phyloP scores from a whole-genome alignment of 495 filamentous ascomycete species.

The Chaetomidium leptoderma region DNA sequence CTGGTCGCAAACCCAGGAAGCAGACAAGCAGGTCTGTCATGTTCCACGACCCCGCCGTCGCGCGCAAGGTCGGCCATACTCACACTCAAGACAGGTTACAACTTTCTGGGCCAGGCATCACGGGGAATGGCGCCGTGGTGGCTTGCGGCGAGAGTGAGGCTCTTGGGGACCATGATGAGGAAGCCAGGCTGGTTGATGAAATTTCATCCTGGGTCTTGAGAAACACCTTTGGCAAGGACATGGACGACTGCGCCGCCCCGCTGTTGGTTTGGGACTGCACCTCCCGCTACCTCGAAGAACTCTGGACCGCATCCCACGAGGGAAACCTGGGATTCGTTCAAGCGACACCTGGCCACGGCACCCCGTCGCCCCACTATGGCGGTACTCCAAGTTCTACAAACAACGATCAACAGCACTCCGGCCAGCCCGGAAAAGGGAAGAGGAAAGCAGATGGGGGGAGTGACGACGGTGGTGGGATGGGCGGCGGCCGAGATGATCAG shows the following conservation, averaged over 20 bases:
- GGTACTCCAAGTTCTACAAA: conserved; percentile 7
- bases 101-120: conserved; percentile 11
- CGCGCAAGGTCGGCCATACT: background rate
- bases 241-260: conserved; percentile 31
- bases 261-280: conserved; percentile 32
- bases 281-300: conserved; percentile 27
- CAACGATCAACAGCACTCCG: conserved; percentile 11
- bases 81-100: conserved; percentile 8
- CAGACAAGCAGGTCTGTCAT: conserved; percentile 12
- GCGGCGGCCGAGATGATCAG: conserved; percentile 20
- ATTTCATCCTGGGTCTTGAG: conserved; percentile 30
- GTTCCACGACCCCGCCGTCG: background rate
- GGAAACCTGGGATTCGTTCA: conserved; percentile 19
- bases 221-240: conserved; percentile 28
- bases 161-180: conserved; percentile 17
- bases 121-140: conserved; percentile 5
- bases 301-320: conserved; percentile 20
- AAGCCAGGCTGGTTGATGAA: conserved; percentile 26
- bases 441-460: conserved; percentile 29
- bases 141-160: conserved; percentile 14
- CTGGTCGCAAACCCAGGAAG: background rate
- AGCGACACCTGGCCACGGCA: conserved; percentile 18
- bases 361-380: conserved; percentile 15
- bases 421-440: conserved; percentile 26
- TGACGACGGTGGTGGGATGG: conserved; percentile 23